Evolutionary conservation across 2,329 filamentous ascomycete genomes (phyloP).

Genomic region (Xylariaceae sp.): DNA sequence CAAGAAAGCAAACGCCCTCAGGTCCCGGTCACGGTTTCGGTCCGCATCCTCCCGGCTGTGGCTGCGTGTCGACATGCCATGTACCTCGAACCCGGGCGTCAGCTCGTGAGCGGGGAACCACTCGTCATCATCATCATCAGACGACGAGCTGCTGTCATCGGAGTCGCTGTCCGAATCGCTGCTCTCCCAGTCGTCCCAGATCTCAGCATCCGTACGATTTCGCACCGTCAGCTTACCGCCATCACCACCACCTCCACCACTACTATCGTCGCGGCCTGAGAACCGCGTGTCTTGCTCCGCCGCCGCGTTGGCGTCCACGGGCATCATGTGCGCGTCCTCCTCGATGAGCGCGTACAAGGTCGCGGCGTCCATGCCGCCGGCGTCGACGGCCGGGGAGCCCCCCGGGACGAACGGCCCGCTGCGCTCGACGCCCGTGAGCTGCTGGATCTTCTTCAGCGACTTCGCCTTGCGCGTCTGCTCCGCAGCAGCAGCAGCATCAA

Average conservation of each 20-base stretch:
- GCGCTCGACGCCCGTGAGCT: neutral
- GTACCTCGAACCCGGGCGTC: neutral
- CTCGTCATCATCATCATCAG: slow-evolving; percentile 6
- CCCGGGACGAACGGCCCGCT: neutral
- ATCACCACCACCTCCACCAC: too few species aligned
- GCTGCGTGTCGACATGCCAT: neutral
- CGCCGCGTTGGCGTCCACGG: slow-evolving; percentile 4
- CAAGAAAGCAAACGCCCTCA: neutral
- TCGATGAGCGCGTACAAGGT: slow-evolving; percentile 2
- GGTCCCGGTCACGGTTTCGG: neutral
- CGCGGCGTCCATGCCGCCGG: slow-evolving; percentile 2
- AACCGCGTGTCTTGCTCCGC: too few species aligned
- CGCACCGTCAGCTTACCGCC: slow-evolving; percentile 18
- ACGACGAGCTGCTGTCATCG: slow-evolving; percentile 12
- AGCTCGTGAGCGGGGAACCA: slow-evolving; percentile 7
- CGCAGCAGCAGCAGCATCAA: neutral
- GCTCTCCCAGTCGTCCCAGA: slow-evolving; percentile 10
- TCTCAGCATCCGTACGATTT: slow-evolving; percentile 14
- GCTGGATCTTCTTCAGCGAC: neutral
- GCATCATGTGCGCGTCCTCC: slow-evolving; percentile 18
- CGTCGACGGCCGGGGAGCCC: neutral
- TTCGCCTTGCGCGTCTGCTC: slow-evolving; percentile 3
- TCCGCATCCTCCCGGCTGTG: neutral
- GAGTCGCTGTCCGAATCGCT: slow-evolving; percentile 24
- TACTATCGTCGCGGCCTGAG: too few species aligned